phyloP scores from a whole-genome alignment of 179 eudicot species.

The Heliamphora pulchella region DNA sequence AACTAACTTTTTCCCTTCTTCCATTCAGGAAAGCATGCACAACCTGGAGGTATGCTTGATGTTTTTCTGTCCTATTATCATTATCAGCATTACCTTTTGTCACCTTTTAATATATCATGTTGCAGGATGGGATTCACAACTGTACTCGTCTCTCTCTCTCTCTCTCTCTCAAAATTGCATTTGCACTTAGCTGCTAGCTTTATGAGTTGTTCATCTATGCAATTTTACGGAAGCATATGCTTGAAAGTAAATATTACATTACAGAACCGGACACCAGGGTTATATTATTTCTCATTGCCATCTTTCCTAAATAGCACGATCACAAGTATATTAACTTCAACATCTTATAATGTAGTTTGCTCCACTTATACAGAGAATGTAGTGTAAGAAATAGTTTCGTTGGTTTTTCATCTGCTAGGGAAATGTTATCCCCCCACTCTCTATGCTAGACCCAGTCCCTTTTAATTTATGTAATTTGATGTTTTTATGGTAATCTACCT shows the following conservation, averaged over 20 bases:
- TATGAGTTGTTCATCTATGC: not conserved
- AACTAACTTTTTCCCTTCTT: constrained; percentile 12
- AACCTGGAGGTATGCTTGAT: constrained; percentile 67
- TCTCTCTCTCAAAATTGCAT: not conserved
- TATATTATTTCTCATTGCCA: too few species aligned
- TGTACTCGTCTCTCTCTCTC: not conserved
- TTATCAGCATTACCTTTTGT: constrained; percentile 13
- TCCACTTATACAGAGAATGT: too few species aligned
- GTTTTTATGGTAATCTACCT: too few species aligned
- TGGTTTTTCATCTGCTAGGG: too few species aligned
- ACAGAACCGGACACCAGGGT: too few species aligned
- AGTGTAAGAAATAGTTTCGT: too few species aligned
- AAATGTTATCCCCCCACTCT: too few species aligned
- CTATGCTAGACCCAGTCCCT: too few species aligned
- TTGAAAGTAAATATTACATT: not conserved
- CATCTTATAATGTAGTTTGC: too few species aligned
- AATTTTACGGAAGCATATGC: not conserved
- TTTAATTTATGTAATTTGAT: too few species aligned
- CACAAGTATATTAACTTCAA: too few species aligned
- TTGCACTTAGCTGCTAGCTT: constrained; percentile 7
- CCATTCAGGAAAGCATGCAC: constrained; percentile 74
- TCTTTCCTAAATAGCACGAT: too few species aligned
- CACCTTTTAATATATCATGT: not conserved
- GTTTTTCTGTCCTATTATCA: constrained; percentile 7
- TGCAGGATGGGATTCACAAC: not conserved